Conservation (phyloP, 2,329 filamentous ascomycete species). For the Ampelomyces quisqualis region DNA sequence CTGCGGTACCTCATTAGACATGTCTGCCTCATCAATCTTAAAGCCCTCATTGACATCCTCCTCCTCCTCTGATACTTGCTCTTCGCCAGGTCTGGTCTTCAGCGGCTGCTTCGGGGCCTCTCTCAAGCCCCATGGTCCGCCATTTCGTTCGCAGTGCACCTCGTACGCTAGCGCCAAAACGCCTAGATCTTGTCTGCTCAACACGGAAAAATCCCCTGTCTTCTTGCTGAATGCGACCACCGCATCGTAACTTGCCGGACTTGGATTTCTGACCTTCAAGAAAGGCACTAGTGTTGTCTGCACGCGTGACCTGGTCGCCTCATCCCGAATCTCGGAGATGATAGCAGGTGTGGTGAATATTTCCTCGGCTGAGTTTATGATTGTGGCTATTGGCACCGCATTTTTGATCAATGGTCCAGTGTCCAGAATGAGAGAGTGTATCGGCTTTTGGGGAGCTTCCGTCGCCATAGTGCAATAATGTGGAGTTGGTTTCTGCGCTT, state of each 20-base stretch:
- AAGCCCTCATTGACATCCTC: not conserved
- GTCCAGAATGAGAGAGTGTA: constrained; percentile 84
- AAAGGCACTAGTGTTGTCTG: constrained; percentile 86
- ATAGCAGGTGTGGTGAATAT: constrained; percentile 75
- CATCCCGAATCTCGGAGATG: constrained; percentile 82
- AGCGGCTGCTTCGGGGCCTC: constrained; percentile 76
- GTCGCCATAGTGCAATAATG: constrained; percentile 22
- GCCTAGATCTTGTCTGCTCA: constrained; percentile 87
- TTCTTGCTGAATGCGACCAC: constrained; percentile 82
- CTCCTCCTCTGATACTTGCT: constrained; percentile 12
- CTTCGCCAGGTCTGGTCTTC: constrained; percentile 54
- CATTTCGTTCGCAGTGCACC: constrained; percentile 85
- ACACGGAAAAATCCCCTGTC: constrained; percentile 84
- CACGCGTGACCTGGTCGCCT: constrained; percentile 74
- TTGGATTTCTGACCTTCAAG: constrained; percentile 72
- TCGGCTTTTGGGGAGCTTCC: constrained; percentile 57
- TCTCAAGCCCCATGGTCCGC: constrained; percentile 83
- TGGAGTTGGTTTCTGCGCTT: not conserved
- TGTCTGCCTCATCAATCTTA: not conserved
- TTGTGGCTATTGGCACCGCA: constrained; percentile 78
- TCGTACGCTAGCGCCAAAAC: constrained; percentile 90
- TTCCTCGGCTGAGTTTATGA: constrained; percentile 71
- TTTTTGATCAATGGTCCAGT: constrained; percentile 93
- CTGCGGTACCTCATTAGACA: not conserved
- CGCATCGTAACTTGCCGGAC: constrained; percentile 73